Evolutionary conservation across 345 rosid genomes (phyloP), one percentile per base, ranked within the genome.

Genomic region (Lepidium africanum): DNA sequence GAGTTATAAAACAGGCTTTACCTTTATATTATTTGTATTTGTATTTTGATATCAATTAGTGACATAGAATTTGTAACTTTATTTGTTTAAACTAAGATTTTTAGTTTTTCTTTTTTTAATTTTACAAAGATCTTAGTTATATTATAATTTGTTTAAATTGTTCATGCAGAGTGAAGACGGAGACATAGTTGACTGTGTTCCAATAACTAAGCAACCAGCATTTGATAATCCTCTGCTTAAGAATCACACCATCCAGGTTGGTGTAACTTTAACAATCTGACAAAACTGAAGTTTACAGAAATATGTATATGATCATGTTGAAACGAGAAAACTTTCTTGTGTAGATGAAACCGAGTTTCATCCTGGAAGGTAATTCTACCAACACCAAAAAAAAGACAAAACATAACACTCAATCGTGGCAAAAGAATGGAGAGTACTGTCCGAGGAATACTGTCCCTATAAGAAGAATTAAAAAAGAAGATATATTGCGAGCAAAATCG

Each of bases 161-260:
- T 23, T 55, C 37, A 49, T 42, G 59, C 83, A 77, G 81, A 82
- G 86, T 52, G 78, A 79, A 61, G 92, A 89, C 76, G 96, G 92
- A 25, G 92, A 89, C 64, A 66, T 76, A 7, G 82, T 88, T 2
- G 89, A 86, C 46, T 88, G 89, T 65, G 83, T 86, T 12, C 75
- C 67, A 56, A 63, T 86, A 47, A 56, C 85, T 10, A 71, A 82
- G 46, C 92, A 89, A 73, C 88, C 92, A 36, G 88, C 96, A 75
- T 81, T 89, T 39, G 75, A 81, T 62, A 90, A 89, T 60, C 92
- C 90, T 64, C 74, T 72, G 70, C 85, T 86, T 37, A 78, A 39
- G 58, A 83, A 89, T 70, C 96, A 89, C 68, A 82, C 83, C 69
- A 79, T 89, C 45, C 92, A 88, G 92, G 92, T 88, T 47, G 9